Base-by-base conservation (phyloP, 2,329 filamentous ascomycete genomes). In the Sporothrix phasma region DNA sequence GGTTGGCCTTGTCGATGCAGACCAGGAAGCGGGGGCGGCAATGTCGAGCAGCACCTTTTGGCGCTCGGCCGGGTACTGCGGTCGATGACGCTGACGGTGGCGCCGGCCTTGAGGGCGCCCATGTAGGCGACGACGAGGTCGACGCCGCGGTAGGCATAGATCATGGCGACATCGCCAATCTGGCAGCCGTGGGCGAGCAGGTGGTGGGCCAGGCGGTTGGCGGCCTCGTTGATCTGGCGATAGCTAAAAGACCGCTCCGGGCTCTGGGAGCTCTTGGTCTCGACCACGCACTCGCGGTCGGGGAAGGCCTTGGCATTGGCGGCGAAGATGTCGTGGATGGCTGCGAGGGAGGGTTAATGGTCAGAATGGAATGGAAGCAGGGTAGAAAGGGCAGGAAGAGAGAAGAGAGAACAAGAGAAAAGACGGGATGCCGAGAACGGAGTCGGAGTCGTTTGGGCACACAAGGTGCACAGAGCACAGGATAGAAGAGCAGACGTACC, bases 131-230 rank as follows among this genome's bases (percentile, higher is more conserved):
- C 72, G 49, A 84, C 79, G 13, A 85, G 74, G 31, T 84, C 81
- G 39, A 96, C 92, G 64, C 86, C 86, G 65, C 92, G 85, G 75
- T 96, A 84, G 64, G 90, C 90, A 72, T 87, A 97, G 67, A 94
- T 89, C 90, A 96, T 96, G 70, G 96, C 91, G 2, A 96, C 92
- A 72, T 97, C 92, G 8, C 91, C 92, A 69, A 85, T 80, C 65
- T 86, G 80, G 67, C 91, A 80, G 65, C 92, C 92, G 70, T 85
- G 81, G 60, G 87, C 80, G 62, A 88, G 83, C 22, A 97, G 81
- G 72, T 96, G 84, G 75, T 96, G 86, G 24, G 91, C 89, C 6
- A 97, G 75, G 19, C 85, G 80, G 73, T 95, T 95, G 34, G 90
- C 88, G 0, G 88, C 87, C 77, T 96, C 88, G 72, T 92, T 83